Conservation (phyloP, 768 basidiomycete genomes). For the Psilocybe subaeruginosa region DNA sequence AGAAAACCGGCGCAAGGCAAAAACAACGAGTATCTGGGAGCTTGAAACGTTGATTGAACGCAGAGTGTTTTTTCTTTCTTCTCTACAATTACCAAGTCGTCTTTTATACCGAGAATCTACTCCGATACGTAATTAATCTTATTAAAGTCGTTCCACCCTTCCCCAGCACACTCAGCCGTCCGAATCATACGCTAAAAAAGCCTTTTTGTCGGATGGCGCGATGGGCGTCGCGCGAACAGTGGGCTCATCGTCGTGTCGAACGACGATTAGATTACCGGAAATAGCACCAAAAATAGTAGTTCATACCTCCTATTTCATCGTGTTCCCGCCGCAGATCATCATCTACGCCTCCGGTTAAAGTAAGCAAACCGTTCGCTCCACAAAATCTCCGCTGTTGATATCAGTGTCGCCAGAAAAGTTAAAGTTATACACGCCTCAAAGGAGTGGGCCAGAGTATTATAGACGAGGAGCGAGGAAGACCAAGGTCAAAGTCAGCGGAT, state of each 20-base stretch:
- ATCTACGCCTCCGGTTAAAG: background rate
- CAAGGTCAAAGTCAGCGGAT: background rate
- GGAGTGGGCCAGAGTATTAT: background rate
- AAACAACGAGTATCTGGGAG: background rate
- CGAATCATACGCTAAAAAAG: too few species aligned
- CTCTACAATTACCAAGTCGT: background rate
- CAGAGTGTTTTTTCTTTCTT: background rate
- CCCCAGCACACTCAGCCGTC: background rate
- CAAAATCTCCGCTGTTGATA: too few species aligned
- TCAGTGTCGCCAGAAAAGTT: too few species aligned
- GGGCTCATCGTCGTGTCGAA: background rate
- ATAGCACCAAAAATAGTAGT: background rate
- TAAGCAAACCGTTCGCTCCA: background rate
- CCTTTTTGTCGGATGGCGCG: background rate
- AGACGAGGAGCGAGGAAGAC: background rate
- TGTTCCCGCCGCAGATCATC: background rate
- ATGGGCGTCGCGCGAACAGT: background rate
- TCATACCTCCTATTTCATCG: background rate
- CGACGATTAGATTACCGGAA: background rate
- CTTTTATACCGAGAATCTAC: background rate
- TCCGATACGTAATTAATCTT: background rate
- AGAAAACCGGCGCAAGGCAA: background rate
- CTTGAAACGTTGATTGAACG: background rate
- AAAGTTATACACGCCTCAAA: too few species aligned
- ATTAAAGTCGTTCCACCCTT: background rate